phyloP scores from a whole-genome alignment of 208 protist genomes.

The Histomonas meleagridis region DNA sequence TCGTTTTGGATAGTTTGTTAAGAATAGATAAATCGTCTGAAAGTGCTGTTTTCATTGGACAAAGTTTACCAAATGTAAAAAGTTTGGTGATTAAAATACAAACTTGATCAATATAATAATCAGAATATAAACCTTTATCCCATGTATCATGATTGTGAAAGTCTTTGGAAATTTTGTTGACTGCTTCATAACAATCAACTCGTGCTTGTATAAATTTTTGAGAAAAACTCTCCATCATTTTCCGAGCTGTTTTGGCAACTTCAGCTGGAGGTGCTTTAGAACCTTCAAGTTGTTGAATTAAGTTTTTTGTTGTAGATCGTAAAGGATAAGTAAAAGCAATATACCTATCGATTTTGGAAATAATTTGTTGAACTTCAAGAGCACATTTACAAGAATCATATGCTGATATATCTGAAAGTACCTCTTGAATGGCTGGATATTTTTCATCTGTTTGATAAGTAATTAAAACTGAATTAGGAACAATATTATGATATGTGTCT shows the following conservation, averaged over 20 bases:
- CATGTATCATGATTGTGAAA: neutral
- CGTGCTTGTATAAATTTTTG: no score
- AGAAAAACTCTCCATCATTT: neutral
- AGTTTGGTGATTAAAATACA: neutral
- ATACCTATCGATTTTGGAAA: no score
- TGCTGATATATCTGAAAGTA: no score
- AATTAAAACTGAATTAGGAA: no score
- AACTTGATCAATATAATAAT: neutral
- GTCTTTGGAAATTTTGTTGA: no score
- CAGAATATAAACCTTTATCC: neutral
- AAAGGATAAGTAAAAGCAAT: neutral
- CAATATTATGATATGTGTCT: no score
- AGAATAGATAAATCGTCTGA: neutral
- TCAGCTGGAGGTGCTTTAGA: neutral
- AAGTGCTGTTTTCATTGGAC: neutral
- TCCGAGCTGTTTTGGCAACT: neutral
- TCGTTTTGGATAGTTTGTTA: neutral
- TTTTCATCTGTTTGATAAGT: no score
- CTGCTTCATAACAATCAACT: no score
- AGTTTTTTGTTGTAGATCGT: neutral
- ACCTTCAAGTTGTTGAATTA: neutral
- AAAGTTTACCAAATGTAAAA: neutral
- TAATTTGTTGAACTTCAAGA: no score
- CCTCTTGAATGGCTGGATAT: no score
- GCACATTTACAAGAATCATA: no score